Evolutionary conservation across 2,329 filamentous ascomycete species (phyloP).

Genomic region (Cadophora gregata): DNA sequence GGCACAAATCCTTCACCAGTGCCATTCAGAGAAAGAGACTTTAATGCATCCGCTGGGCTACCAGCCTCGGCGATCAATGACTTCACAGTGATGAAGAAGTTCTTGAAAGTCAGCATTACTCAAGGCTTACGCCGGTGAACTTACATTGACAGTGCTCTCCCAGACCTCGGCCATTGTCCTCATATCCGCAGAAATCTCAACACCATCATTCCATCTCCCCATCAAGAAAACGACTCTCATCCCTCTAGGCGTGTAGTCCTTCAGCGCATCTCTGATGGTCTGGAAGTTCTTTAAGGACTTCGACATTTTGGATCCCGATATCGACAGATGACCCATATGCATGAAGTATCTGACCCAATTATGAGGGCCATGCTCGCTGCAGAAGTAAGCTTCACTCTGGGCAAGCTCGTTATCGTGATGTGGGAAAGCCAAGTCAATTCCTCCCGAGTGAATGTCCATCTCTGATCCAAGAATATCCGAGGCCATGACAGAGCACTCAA

Average conservation of each 20-base stretch:
- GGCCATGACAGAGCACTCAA: slow-evolving; percentile 96
- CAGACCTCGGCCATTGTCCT: slow-evolving; percentile 75
- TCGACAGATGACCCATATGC: slow-evolving; percentile 92
- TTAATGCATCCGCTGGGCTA: slow-evolving; percentile 33
- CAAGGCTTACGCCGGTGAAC: slow-evolving; percentile 34
- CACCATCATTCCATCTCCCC: slow-evolving; percentile 87
- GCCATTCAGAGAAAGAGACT: slow-evolving; percentile 33
- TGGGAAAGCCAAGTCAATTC: slow-evolving; percentile 88
- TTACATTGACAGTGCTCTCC: slow-evolving; percentile 77
- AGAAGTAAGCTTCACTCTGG: slow-evolving; percentile 84
- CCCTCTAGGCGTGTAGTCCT: slow-evolving; percentile 75
- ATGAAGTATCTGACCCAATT: slow-evolving; percentile 97
- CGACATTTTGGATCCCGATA: slow-evolving; percentile 92
- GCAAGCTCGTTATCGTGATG: slow-evolving; percentile 94
- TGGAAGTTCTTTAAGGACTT: slow-evolving; percentile 97
- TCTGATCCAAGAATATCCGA: slow-evolving; percentile 82
- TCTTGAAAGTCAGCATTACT: slow-evolving; percentile 47
- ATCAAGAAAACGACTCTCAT: slow-evolving; percentile 88
- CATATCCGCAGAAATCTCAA: slow-evolving; percentile 88
- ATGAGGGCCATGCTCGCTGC: slow-evolving; percentile 52
- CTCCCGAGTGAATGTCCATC: slow-evolving; percentile 93
- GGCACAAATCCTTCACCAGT: slow-evolving; percentile 59
- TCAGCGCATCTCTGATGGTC: slow-evolving; percentile 84
- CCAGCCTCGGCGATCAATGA: slow-evolving; percentile 56
- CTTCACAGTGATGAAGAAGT: slow-evolving; percentile 64